Conservation (phyloP, 345 rosid species). For the Citrus mangshanensis region DNA sequence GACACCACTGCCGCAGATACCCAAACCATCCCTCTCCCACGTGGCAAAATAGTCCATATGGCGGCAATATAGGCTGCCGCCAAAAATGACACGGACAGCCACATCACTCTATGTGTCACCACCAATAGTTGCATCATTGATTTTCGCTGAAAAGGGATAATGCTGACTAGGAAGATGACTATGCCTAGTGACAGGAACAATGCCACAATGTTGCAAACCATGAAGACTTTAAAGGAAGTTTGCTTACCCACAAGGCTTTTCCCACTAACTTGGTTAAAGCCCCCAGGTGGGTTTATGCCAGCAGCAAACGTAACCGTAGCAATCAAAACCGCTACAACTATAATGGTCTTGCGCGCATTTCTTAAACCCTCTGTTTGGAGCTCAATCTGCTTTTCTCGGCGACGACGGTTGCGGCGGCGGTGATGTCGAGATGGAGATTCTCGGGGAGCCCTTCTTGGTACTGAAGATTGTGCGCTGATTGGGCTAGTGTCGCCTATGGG, state of each 20-base stretch:
- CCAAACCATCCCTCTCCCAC: slow-evolving; percentile 32
- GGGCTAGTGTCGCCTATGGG: slow-evolving; percentile 3
- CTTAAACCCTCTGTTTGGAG: slow-evolving; percentile 47
- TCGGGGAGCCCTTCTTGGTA: not conserved
- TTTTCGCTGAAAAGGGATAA: slow-evolving; percentile 55
- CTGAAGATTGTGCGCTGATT: not conserved
- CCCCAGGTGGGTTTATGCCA: slow-evolving; percentile 75
- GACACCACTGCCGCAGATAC: slow-evolving; percentile 27
- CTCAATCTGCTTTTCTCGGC: slow-evolving; percentile 37
- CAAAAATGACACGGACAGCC: slow-evolving; percentile 57
- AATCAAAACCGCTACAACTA: slow-evolving; percentile 53
- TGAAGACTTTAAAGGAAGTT: slow-evolving; percentile 51
- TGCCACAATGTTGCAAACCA: slow-evolving; percentile 53
- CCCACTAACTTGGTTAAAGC: slow-evolving; percentile 40
- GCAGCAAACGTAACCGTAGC: slow-evolving; percentile 66
- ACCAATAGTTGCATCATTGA: slow-evolving; percentile 41
- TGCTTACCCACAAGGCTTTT: slow-evolving; percentile 26
- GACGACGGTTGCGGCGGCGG: slow-evolving; percentile 17
- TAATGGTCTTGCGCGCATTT: slow-evolving; percentile 62
- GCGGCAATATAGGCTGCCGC: slow-evolving; percentile 56
- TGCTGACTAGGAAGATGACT: slow-evolving; percentile 58
- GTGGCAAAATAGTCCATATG: slow-evolving; percentile 50
- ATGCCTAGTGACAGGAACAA: slow-evolving; percentile 49
- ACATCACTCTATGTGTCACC: slow-evolving; percentile 56
- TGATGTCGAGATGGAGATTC: slow-evolving; percentile 11